Conservation (phyloP, 2,329 filamentous ascomycete species). For the Colletotrichum sp. region DNA sequence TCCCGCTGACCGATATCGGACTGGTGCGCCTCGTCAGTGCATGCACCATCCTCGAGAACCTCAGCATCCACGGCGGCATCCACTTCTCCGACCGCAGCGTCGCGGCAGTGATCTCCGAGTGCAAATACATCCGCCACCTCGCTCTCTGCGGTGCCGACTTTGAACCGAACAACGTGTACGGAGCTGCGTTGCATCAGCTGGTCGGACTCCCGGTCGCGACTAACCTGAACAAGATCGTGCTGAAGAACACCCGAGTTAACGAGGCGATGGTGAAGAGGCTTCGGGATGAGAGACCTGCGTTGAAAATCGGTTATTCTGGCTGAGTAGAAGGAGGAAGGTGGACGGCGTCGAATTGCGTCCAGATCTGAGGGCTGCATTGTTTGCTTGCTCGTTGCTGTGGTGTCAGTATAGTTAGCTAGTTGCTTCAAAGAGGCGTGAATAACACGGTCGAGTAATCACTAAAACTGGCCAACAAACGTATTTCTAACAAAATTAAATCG, state of each 20-base stretch:
- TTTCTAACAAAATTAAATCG: neutral
- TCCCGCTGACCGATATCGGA: neutral
- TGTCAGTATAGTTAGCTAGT: neutral
- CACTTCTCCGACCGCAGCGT: neutral
- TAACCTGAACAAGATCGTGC: neutral
- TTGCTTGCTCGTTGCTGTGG: neutral
- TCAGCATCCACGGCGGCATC: neutral
- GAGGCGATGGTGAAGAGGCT: neutral
- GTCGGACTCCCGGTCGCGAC: neutral
- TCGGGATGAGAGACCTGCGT: neutral
- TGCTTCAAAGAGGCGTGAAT: neutral
- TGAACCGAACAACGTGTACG: neutral
- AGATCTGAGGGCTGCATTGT: no score
- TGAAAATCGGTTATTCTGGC: neutral
- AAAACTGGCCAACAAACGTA: neutral
- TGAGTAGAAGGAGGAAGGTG: neutral
- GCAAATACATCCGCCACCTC: neutral
- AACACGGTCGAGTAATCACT: neutral
- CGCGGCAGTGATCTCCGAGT: neutral
- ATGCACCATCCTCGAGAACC: neutral
- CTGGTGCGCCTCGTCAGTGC: neutral
- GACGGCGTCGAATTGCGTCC: no score
- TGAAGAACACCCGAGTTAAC: neutral
- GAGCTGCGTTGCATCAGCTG: neutral
- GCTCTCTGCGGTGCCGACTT: neutral